These are phyloP conservation scores for Geotrichum europaeum DNA, from an alignment of 1,139 yeast genomes.

Conservation along the genomic window DNA sequence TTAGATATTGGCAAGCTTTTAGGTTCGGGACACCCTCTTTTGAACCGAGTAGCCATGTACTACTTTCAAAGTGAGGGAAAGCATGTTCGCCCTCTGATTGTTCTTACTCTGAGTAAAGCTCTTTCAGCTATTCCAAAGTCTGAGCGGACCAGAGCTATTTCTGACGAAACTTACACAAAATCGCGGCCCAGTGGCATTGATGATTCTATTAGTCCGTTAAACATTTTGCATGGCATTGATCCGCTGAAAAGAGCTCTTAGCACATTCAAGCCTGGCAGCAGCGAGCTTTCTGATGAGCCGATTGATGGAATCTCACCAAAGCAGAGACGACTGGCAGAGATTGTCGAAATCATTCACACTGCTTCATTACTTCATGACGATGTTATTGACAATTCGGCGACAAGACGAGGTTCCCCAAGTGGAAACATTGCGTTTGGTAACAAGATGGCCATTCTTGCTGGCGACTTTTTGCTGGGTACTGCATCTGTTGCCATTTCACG, in stretches of 20 bases:
- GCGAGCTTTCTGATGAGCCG: conserved; percentile 47
- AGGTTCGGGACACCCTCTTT: conserved; percentile 90
- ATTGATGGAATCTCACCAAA: conserved; percentile 69
- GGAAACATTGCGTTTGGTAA: conserved; percentile 93
- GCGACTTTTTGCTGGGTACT: conserved; percentile 89
- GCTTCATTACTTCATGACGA: conserved; percentile 96
- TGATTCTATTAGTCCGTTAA: conserved; percentile 64
- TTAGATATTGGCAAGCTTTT: conserved; percentile 77
- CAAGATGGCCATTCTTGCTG: conserved; percentile 96
- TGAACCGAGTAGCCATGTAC: conserved; percentile 84
- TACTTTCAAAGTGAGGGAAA: conserved; percentile 96
- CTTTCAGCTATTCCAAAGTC: conserved; percentile 67
- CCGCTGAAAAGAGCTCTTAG: conserved; percentile 67
- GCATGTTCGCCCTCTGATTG: conserved; percentile 88
- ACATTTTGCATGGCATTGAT: conserved; percentile 80
- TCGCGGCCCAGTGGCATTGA: conserved; percentile 29
- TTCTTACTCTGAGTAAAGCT: conserved; percentile 75
- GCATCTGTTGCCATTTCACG: conserved; percentile 96
- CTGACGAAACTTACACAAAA: conserved; percentile 31
- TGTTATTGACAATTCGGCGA: conserved; percentile 88
- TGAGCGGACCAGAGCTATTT: conserved; percentile 51
- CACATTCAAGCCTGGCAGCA: conserved; percentile 79
- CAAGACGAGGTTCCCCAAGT: conserved; percentile 83
- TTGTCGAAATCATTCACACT: conserved; percentile 97
- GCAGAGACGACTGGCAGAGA: conserved; percentile 91